A percentile compares a stretch with the other conserved stretches of the same genome.
phyloP scores from a whole-genome alignment of 2,329 filamentous ascomycete species.

The Verticillium tricorpus region DNA sequence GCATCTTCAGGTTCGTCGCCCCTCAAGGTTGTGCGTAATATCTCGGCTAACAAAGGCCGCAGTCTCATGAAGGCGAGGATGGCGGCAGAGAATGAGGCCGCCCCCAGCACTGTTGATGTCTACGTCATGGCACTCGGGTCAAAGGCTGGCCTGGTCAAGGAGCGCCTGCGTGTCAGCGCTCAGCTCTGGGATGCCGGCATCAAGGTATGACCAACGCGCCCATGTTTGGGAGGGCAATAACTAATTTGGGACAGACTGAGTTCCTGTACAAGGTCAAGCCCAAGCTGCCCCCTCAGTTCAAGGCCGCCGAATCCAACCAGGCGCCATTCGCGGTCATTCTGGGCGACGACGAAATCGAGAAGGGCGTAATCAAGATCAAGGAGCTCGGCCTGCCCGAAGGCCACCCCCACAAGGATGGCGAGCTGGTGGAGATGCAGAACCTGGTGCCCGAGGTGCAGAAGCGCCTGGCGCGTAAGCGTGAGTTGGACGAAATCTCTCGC shows the following conservation, averaged over 20 bases:
- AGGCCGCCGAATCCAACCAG: slow-evolving; percentile 73
- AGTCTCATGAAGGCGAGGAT: slow-evolving; percentile 80
- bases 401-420: slow-evolving; percentile 86
- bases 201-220: slow-evolving; percentile 49
- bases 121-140: slow-evolving; percentile 94
- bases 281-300: slow-evolving; percentile 85
- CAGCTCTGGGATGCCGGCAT: slow-evolving; percentile 82
- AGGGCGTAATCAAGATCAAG: slow-evolving; percentile 85
- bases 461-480: slow-evolving; percentile 36
- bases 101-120: slow-evolving; percentile 70
- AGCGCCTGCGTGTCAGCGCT: slow-evolving; percentile 77
- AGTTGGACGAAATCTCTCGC: slow-evolving; percentile 36
- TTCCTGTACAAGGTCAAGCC: slow-evolving; percentile 89
- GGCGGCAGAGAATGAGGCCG: slow-evolving; percentile 48
- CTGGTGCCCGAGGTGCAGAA: slow-evolving; percentile 60
- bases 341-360: slow-evolving; percentile 81
- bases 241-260: slow-evolving; percentile 54
- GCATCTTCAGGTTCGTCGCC: slow-evolving; percentile 65
- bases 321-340: slow-evolving; percentile 86
- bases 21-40: slow-evolving; percentile 36
- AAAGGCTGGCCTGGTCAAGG: slow-evolving; percentile 73
- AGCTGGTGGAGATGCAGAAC: slow-evolving; percentile 62
- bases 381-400: slow-evolving; percentile 67
- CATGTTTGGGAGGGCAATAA: not conserved
- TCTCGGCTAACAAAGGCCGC: not conserved